Conservation (phyloP, 352 stramenopile genomes). For the Phytophthora hybrid region DNA sequence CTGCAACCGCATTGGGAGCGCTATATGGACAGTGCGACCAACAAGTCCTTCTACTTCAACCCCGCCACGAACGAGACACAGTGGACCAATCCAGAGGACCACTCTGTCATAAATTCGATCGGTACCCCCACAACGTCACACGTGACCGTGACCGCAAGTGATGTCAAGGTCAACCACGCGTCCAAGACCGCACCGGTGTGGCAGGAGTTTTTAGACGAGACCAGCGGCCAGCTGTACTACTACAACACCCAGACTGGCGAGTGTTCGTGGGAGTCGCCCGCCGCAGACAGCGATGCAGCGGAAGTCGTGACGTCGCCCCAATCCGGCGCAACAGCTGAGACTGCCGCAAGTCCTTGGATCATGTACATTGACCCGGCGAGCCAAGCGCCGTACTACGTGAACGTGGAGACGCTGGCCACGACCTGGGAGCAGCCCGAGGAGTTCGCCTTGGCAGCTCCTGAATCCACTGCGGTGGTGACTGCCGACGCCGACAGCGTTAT, state of each 20-base stretch:
- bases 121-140: conserved; percentile 1
- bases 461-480: neutral
- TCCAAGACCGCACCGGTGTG: conserved; percentile 36
- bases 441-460: conserved; percentile 16
- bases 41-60: conserved; percentile 72
- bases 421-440: conserved; percentile 55
- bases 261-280: conserved; percentile 63
- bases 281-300: conserved; percentile 12
- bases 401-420: conserved; percentile 55
- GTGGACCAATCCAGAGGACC: conserved; percentile 46
- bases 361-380: conserved; percentile 59
- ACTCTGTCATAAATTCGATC: conserved; percentile 22
- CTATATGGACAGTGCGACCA: conserved; percentile 55
- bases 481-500: conserved; percentile 4
- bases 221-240: conserved; percentile 69
- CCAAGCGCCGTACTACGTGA: conserved; percentile 62
- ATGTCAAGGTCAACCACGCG: conserved; percentile 6
- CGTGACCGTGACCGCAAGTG: conserved; percentile 5
- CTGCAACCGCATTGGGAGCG: conserved; percentile 50
- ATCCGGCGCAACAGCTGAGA: conserved; percentile 20
- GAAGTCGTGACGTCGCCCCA: conserved; percentile 14
- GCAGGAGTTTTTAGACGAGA: conserved; percentile 68
- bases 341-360: conserved; percentile 37
- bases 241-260: conserved; percentile 72
- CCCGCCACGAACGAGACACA: conserved; percentile 43